Base-by-base conservation (phyloP, 2,329 filamentous ascomycete genomes). In the Biscogniauxia sp. region DNA sequence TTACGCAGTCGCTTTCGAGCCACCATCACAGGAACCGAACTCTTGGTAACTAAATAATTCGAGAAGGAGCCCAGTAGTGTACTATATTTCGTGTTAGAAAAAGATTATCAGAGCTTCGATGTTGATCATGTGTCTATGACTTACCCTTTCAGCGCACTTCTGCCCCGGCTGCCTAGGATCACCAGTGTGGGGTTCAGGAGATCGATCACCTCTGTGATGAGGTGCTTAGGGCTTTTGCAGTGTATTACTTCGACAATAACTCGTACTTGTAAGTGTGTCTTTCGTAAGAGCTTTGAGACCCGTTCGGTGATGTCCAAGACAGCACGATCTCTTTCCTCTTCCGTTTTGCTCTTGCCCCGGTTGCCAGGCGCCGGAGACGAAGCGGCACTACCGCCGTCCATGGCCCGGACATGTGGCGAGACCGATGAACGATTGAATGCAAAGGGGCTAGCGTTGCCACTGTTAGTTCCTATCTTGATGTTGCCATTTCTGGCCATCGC, bases 161-260 rank as follows among this genome's bases (percentile, higher is more conserved):
- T 87, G 28, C 95, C 95, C 68, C 95, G 85, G 64, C 93, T 97
- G 55, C 95, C 95, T 61, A 98, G 86, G 67, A 99, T 92, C 20
- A 97, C 94, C 61, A 99, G 80, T 1, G 94, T 98, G 4, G 95
- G 95, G 66, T 90, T 91, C 56, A 98, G 84, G 65, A 92, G 86
- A 74, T 99, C 95, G 75, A 99, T 98, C 78, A 97, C 93, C 79
- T 98, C 95, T 0, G 93, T 96, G 65, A 99, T 93, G 79, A 98
- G 84, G 74, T 97, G 93, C 75, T 95, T 94, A 3, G 95, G 93
- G 71, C 91, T 97, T 82, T 97, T 98, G 88, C 95, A 98, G 77
- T 98, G 95, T 67, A 99, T 89, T 26, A 98, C 94, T 77, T 99
- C 95, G 37, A 99, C 89, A 55, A 97, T 92, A 54, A 97, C 91